Base-by-base conservation (phyloP, 164 flowering plant species). In the Cinnamomum micranthum region DNA sequence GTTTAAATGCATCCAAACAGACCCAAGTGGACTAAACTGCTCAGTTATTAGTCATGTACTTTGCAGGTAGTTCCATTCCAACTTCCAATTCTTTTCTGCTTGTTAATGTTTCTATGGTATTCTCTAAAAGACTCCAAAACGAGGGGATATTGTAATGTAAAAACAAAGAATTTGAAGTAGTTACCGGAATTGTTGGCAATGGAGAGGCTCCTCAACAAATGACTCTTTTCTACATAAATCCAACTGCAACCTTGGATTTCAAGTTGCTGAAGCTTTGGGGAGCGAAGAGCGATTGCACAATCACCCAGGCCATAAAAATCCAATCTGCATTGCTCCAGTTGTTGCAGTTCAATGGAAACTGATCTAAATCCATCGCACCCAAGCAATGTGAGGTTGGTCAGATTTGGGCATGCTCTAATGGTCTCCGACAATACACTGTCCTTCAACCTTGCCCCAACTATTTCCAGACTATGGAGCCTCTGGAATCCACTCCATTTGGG, bases 181-280 rank as follows among this genome's bases (percentile, higher is more conserved):
- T 75, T 86, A 94, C 98, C 98, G 63, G 89, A 69, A 84, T 76
- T 90, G 58, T 94, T 92, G 71, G 97, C 70, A 67, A 94, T 86
- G 28, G 92, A 84, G 28, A 94, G 88, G 74, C 77, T 80, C 65
- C 35, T 82, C 75, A 94, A 82, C 77, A 68, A 78, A 14, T 78
- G 78, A 2, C 88, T 85, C 71, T 87, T 87, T 19, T 65, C 80
- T 71, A 89, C 92, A 59, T 87, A 78, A 24, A 94, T 88, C 90
- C 91, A 85, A 70, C 94, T 85, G 78, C 91, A 92, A 33, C 98
- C 98, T 77, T 91, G 93, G 0, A 94, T 82, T 71, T 91, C 96
- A 65, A 94, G 92, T 24, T 7, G 23, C 71, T 82, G 84, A 70
- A 94, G 80, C 71, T 78, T 86, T 1, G 93, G 89, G 28, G 89